Evolutionary conservation across 768 basidiomycete species (phyloP), one percentile per base, ranked within the genome.

Genomic region (Mycena vulgaris): DNA sequence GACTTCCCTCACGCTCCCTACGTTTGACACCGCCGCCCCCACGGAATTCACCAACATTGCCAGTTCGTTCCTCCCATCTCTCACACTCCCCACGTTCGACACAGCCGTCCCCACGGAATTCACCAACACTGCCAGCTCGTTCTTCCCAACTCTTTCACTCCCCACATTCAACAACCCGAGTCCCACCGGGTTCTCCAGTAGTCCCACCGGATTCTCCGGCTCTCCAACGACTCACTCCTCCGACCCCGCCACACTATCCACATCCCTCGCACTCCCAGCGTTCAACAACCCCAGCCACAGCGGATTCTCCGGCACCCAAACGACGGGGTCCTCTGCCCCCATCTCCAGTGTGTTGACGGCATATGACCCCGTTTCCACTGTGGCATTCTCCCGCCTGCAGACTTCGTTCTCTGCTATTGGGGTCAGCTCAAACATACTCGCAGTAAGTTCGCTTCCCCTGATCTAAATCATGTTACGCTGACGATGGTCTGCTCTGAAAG

Each of bases 341-440:
- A 39, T 58, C 45, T 60, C 58, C 30, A 60, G 58, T 47, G n/a
- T n/a, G 23, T 60, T 60, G 58, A 42, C 23, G 23, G 42, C 40
- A 60, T 59, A 59, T 59, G 57, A 59, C 40, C 70, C 23, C 33
- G 55, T 56, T 23, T 56, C 55, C 55, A 56, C 33, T 56, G 55
- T 52, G 30, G 21, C 56, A 28, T 58, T 58, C 39, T 40, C 56
- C 56, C 37, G 19, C 9, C 23, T 58, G 35, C 37, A 58, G 56
- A 58, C 37, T 23, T 58, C 56, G 37, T 58, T 58, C 11, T 58
- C 56, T 28, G 56, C 25, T 14, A 42, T 58, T 37, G 37, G 25
- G 19, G 56, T 58, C 37, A 23, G 56, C 56, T 58, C 56, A 42
- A 58, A 42, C 37, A 58, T 58, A 40, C 56, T 58, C 23, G 28